Evolutionary conservation across 2,329 filamentous ascomycete genomes (phyloP).

Genomic region (Botrytis sinoallii): DNA sequence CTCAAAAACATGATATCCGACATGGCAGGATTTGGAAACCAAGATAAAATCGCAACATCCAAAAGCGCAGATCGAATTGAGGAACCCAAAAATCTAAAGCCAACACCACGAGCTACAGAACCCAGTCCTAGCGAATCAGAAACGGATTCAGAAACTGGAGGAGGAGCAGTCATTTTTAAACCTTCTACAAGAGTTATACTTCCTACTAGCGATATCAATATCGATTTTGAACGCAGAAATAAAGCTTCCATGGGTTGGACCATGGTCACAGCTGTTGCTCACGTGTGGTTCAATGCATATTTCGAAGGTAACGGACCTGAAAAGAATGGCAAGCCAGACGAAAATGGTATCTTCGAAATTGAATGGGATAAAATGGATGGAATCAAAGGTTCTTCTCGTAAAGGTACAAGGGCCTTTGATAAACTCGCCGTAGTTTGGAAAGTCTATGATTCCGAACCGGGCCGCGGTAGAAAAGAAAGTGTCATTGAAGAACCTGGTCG

Average conservation of each 20-base stretch:
- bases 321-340: constrained; percentile 59
- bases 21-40: constrained; percentile 43
- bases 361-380: constrained; percentile 85
- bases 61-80: constrained; percentile 24
- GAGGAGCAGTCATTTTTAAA: constrained; percentile 74
- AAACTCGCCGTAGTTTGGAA: constrained; percentile 84
- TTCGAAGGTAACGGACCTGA: constrained; percentile 83
- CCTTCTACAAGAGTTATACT: constrained; percentile 67
- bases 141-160: constrained; percentile 50
- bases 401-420: constrained; percentile 80
- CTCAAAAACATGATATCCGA: constrained; percentile 53
- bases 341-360: constrained; percentile 68
- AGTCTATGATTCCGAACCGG: constrained; percentile 36
- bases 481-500: constrained; percentile 63
- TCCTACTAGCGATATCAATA: constrained; percentile 81
- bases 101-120: neutral
- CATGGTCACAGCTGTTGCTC: constrained; percentile 88
- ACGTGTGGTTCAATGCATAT: constrained; percentile 95
- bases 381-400: constrained; percentile 82
- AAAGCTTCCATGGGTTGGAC: constrained; percentile 74
- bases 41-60: constrained; percentile 26
- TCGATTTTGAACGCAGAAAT: constrained; percentile 84
- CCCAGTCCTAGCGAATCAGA: neutral
- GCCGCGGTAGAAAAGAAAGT: constrained; percentile 33
- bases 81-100: neutral